Percentiles rank a stretch among this genome's conserved stretches.
phyloP scores from a whole-genome alignment of 1,284 basidiomycete genomes.

The Puccinia coronata region DNA sequence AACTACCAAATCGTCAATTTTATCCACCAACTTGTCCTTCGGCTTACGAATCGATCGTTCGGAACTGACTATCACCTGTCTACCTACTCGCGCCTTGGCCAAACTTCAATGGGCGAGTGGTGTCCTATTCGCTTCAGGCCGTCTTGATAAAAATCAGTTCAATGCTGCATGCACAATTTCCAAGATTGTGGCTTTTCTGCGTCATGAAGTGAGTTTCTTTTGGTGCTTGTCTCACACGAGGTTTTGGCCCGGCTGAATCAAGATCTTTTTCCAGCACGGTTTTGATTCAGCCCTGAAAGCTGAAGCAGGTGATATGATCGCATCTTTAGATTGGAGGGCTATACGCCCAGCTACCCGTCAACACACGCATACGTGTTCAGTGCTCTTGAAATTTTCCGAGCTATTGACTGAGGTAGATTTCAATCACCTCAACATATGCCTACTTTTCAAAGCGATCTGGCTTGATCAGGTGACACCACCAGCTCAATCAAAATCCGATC shows the following conservation, averaged over 20 bases:
- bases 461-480: slow-evolving; percentile 37
- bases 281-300: slow-evolving; percentile 40
- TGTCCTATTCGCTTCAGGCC: slow-evolving; percentile 34
- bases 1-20: slow-evolving; percentile 24
- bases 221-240: not conserved
- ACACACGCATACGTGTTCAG: slow-evolving; percentile 31
- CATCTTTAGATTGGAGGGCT: slow-evolving; percentile 27
- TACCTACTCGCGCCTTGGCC: slow-evolving; percentile 33
- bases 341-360: not conserved
- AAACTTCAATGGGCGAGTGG: slow-evolving; percentile 42
- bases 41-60: slow-evolving; percentile 38
- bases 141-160: slow-evolving; percentile 34
- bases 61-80: slow-evolving; percentile 33
- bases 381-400: slow-evolving; percentile 34
- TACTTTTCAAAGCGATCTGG: slow-evolving; percentile 43
- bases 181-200: slow-evolving; percentile 34
- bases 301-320: slow-evolving; percentile 39
- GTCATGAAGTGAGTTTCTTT: slow-evolving; percentile 30
- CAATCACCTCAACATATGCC: slow-evolving; percentile 36
- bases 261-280: slow-evolving; percentile 20
- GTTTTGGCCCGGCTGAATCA: not conserved
- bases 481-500: not conserved
- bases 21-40: slow-evolving; percentile 35
- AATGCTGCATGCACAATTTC: slow-evolving; percentile 34
- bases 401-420: slow-evolving; percentile 37